Evolutionary conservation across 768 basidiomycete species (phyloP).

Genomic region (Hirschioporus abietinus): DNA sequence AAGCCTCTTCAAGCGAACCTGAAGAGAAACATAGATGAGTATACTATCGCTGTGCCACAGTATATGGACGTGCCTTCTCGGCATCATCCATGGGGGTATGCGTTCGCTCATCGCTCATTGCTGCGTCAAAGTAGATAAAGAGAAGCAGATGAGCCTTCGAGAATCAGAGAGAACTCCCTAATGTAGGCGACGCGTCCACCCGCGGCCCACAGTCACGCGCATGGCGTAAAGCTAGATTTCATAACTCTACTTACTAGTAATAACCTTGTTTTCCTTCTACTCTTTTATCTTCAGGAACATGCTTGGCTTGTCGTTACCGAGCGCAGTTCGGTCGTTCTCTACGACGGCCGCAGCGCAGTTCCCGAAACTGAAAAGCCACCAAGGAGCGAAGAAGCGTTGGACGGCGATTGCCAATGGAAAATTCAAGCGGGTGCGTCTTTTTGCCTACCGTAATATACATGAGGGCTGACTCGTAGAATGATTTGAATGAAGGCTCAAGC

Average conservation of each 20-base stretch:
- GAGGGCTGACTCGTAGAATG: not conserved
- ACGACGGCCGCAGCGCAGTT: conserved; percentile 49
- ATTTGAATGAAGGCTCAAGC: conserved; percentile 49
- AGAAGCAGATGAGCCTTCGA: not conserved
- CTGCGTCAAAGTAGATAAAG: not conserved
- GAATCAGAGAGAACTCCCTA: not conserved
- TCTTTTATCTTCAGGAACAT: not conserved
- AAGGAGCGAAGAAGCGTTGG: conserved; percentile 80
- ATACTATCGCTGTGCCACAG: not conserved
- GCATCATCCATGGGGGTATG: conserved; percentile 65
- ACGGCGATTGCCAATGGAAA: conserved; percentile 57
- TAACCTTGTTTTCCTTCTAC: not conserved
- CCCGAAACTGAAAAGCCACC: conserved; percentile 78
- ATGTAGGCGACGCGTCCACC: not conserved
- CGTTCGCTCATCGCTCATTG: not conserved
- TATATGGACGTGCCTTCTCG: conserved; percentile 54
- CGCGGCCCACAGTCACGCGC: not conserved
- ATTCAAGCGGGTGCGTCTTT: conserved; percentile 66
- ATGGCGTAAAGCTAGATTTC: too few relatives aligned
- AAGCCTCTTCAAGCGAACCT: conserved; percentile 92
- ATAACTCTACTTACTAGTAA: not conserved
- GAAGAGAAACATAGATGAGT: conserved; percentile 7
- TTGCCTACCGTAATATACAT: conserved; percentile 2
- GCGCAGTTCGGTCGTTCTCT: conserved; percentile 42
- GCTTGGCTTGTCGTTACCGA: not conserved